Evolutionary conservation across 129 eudicot genomes (phyloP).

Genomic region (Rutidosis leptorrhynchoides): DNA sequence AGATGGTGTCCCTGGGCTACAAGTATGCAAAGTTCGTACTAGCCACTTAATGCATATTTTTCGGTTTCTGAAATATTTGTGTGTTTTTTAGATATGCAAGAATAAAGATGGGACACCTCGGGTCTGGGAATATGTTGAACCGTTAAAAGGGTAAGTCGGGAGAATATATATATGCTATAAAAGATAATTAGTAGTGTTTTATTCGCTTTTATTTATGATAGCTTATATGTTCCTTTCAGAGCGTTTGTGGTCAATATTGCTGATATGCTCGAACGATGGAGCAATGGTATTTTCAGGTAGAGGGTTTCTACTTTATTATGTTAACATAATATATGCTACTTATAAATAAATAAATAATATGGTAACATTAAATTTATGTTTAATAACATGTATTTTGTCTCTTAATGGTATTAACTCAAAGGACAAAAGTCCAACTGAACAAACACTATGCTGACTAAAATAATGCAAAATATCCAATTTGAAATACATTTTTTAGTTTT

Average conservation of each 20-base stretch:
- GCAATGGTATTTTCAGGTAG: conserved; percentile 85
- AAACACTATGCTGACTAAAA: not conserved
- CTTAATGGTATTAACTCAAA: not conserved
- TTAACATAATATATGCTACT: not conserved
- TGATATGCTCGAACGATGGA: conserved; percentile 96
- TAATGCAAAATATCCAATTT: not conserved
- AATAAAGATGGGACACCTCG: conserved; percentile 66
- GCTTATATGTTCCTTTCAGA: conserved; percentile 38
- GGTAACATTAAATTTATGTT: not conserved
- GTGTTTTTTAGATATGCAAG: conserved; percentile 71
- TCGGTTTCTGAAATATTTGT: not conserved
- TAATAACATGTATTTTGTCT: not conserved
- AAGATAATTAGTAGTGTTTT: not conserved
- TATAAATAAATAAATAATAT: too few relatives aligned
- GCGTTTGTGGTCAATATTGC: conserved; percentile 86
- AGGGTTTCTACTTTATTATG: not conserved
- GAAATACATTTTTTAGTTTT: not conserved
- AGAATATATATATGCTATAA: conserved; percentile 5
- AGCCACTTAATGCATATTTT: not conserved
- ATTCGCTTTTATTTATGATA: not conserved
- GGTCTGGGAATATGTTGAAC: conserved; percentile 79
- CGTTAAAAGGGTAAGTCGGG: conserved; percentile 73
- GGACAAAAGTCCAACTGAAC: not conserved
- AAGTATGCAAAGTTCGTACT: conserved; percentile 41
- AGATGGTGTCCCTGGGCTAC: conserved; percentile 68